Evolutionary conservation across 2,329 filamentous ascomycete genomes (phyloP), one percentile per base, ranked within the genome.

Genomic region (Ophiostoma perfectum): DNA sequence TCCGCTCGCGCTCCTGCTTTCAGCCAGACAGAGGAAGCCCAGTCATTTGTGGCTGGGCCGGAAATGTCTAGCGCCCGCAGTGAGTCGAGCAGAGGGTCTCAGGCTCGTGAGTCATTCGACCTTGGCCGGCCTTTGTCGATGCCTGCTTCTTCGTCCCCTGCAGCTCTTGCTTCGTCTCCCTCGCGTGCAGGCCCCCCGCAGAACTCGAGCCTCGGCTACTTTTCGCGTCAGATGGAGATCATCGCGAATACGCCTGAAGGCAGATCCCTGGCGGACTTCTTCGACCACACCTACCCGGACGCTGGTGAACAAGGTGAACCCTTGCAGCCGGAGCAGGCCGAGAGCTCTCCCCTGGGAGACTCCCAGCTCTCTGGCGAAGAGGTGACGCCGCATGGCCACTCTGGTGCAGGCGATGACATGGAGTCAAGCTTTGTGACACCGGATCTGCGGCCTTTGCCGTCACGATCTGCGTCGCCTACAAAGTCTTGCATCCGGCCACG

Each of bases 401-500:
- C 38, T 27, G 41, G n/a, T 5, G 41, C 18, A 2, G 65, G 18
- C 5, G 39, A 5, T 77, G 67, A 68, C 11, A 45, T 62, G n/a
- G 63, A 78, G 0, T 78, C 78, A 63, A 78, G 75, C 66, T 75
- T 79, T 64, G 74, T 77, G 16, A 78, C 75, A 3, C 78, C 78
- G 4, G 73, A 79, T n/a, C 79, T 84, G 36, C 81, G 81, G 6
- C 81, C 82, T 2, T 77, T 82, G 3, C 84, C 84, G 12, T 78
- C 81, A 66, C 81, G 79, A 70, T 79, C 81, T n/a, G 80, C 81
- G 4, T 87, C 84, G 1, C 85, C 85, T 0, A 79, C 76, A 8
- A 88, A 87, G 73, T 87, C 85, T 0, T 84, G 80, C 71, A 76
- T 88, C 38, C 81, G 85, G 18, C 86, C 85, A 4, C 83, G 84